phyloP scores from a whole-genome alignment of 148 eudicot genomes.

The Arctostaphylos glauca region DNA sequence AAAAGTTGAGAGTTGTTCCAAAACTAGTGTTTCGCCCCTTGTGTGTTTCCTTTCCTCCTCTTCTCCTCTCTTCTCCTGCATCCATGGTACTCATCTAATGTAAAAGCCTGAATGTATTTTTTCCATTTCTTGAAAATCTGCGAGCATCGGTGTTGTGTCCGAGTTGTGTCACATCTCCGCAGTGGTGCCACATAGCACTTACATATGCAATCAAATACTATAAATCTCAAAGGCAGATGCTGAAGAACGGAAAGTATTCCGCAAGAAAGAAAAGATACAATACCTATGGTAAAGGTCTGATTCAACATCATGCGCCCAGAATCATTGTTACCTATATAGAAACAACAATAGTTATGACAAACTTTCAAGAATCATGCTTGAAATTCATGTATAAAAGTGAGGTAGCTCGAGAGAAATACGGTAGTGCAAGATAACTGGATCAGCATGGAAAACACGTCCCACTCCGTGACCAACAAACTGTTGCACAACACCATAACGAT shows the following conservation, averaged over 20 bases:
- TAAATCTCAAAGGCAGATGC: neutral
- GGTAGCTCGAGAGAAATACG: slow-evolving; percentile 46
- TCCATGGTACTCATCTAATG: neutral
- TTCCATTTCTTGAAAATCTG: neutral
- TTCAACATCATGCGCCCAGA: slow-evolving; percentile 81
- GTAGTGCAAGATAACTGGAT: slow-evolving; percentile 77
- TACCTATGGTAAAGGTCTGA: slow-evolving; percentile 97
- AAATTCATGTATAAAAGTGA: neutral
- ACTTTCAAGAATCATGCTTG: neutral
- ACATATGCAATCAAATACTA: neutral
- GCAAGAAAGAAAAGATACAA: slow-evolving; percentile 14
- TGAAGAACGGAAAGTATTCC: neutral
- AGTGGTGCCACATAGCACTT: neutral
- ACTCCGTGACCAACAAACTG: slow-evolving; percentile 97
- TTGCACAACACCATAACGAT: slow-evolving; percentile 81
- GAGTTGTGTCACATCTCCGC: neutral
- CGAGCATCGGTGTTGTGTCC: neutral
- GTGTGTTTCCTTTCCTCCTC: neutral
- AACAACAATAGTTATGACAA: slow-evolving; percentile 12
- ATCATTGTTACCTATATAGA: slow-evolving; percentile 65
- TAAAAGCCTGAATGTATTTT: neutral
- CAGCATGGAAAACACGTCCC: slow-evolving; percentile 88
- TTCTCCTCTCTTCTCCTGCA: neutral
- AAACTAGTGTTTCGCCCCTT: no score
- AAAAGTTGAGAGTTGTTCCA: no score